Evolutionary conservation across 2,329 filamentous ascomycete genomes (phyloP).

Genomic region (Alternaria rosae): DNA sequence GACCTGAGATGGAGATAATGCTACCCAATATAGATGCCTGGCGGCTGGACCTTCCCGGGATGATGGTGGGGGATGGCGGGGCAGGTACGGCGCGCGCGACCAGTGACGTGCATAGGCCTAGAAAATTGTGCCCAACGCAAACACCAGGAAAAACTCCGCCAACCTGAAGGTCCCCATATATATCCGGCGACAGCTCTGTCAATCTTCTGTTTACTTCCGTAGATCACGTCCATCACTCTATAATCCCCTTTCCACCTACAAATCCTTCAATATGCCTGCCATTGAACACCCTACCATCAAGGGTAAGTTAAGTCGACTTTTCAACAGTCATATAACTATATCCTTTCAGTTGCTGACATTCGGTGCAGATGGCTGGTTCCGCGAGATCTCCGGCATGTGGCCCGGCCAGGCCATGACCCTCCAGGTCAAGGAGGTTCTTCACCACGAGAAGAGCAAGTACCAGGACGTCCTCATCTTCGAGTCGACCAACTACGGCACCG

Average conservation of each 20-base stretch:
- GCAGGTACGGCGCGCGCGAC: constrained; percentile 17
- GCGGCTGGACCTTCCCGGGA: constrained; percentile 20
- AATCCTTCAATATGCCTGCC: constrained; percentile 62
- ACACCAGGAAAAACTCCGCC: constrained; percentile 24
- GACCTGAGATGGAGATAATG: not conserved
- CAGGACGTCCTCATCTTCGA: constrained; percentile 99
- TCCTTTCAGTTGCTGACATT: constrained; percentile 1
- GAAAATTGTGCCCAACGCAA: constrained; percentile 22
- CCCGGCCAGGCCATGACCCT: constrained; percentile 97
- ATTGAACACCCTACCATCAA: constrained; percentile 81
- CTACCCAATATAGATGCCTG: constrained; percentile 4
- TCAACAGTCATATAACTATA: not conserved
- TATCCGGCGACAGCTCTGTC: constrained; percentile 20
- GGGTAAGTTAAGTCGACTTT: constrained; percentile 56
- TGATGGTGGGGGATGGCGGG: constrained; percentile 20
- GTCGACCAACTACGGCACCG: constrained; percentile 94
- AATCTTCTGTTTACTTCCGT: constrained; percentile 18
- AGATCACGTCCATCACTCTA: constrained; percentile 3
- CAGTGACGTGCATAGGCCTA: constrained; percentile 31
- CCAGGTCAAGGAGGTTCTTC: constrained; percentile 89
- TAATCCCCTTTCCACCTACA: constrained; percentile 6
- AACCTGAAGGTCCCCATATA: constrained; percentile 34
- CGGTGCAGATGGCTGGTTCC: constrained; percentile 95
- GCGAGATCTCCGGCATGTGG: constrained; percentile 99
- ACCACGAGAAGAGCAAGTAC: constrained; percentile 99